Conservation (phyloP, 306 rosid species). For the Trifolium pratense region DNA sequence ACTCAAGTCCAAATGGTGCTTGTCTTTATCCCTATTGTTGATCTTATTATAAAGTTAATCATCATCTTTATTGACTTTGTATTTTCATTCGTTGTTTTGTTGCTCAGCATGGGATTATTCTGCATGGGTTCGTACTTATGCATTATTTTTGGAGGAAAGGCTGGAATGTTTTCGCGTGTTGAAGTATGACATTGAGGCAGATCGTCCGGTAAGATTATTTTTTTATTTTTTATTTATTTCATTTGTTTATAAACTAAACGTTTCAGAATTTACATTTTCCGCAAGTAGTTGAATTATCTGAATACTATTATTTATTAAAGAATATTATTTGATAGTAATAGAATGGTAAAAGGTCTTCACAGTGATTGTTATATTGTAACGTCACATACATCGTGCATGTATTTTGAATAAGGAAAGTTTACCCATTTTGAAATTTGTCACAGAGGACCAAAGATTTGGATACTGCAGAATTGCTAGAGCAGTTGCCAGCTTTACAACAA, state of each 20-base stretch:
- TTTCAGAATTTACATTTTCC: background rate
- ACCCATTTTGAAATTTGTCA: constrained; percentile 46
- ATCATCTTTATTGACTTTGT: constrained; percentile 14
- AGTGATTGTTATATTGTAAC: constrained; percentile 2
- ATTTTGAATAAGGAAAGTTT: constrained; percentile 23
- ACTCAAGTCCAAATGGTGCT: constrained; percentile 95
- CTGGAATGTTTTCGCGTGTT: constrained; percentile 94
- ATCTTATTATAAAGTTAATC: constrained; percentile 15
- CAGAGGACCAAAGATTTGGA: constrained; percentile 99
- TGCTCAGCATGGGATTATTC: constrained; percentile 97
- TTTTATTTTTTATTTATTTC: constrained; percentile 4
- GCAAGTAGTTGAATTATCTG: constrained; percentile 21
- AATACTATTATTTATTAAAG: background rate
- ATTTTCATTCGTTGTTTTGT: constrained; percentile 41
- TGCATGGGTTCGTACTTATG: constrained; percentile 94
- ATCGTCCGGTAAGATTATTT: constrained; percentile 72
- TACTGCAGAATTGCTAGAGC: constrained; percentile 87
- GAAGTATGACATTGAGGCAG: constrained; percentile 91
- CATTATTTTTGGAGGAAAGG: constrained; percentile 98
- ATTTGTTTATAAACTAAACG: constrained; percentile 12
- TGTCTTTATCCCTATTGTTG: constrained; percentile 23
- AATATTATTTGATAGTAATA: constrained; percentile 5
- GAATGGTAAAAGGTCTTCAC: background rate
- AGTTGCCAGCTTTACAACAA: constrained; percentile 91
- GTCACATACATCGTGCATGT: background rate